phyloP scores from a whole-genome alignment of 352 stramenopile genomes.

The Globisporangium ultimum region DNA sequence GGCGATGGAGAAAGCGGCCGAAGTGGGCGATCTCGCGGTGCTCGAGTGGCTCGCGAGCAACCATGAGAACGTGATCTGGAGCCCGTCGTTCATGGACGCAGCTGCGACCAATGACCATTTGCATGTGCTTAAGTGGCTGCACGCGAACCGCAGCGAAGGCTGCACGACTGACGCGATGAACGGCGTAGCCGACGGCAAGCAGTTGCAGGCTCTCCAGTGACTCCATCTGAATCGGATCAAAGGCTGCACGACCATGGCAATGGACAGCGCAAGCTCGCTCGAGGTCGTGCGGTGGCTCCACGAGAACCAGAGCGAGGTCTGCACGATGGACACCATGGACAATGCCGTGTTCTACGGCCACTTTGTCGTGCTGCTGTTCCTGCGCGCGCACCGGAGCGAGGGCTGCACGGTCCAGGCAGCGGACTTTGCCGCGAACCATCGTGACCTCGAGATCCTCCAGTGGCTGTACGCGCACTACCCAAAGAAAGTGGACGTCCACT shows the following conservation, averaged over 20 bases:
- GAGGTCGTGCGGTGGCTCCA: constrained; percentile 20
- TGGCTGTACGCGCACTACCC: constrained; percentile 17
- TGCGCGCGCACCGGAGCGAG: constrained; percentile 16
- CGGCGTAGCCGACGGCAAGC: constrained; percentile 15
- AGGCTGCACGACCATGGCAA: constrained; percentile 16
- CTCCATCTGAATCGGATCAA: constrained; percentile 17
- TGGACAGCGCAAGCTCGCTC: constrained; percentile 17
- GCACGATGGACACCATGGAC: constrained; percentile 25
- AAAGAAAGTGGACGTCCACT: constrained; percentile 12
- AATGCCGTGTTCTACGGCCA: constrained; percentile 25
- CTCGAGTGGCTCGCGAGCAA: constrained; percentile 10
- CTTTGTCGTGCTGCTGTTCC: constrained; percentile 23
- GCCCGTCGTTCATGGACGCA: constrained; percentile 10
- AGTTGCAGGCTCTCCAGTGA: constrained; percentile 19
- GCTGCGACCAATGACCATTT: constrained; percentile 11
- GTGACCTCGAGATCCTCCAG: constrained; percentile 17
- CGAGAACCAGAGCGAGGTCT: constrained; percentile 15
- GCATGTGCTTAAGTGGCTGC: constrained; percentile 42
- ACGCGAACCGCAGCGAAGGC: constrained; percentile 55
- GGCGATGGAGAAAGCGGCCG: constrained; percentile 15
- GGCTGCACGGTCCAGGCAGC: constrained; percentile 20
- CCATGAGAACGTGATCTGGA: constrained; percentile 13
- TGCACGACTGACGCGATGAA: constrained; percentile 49
- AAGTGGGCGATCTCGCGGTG: constrained; percentile 6
- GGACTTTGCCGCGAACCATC: constrained; percentile 18